A percentile compares a stretch with the other conserved stretches of the same genome.
phyloP scores from a whole-genome alignment of 2,329 filamentous ascomycete species.

The Colletotrichum sojae region DNA sequence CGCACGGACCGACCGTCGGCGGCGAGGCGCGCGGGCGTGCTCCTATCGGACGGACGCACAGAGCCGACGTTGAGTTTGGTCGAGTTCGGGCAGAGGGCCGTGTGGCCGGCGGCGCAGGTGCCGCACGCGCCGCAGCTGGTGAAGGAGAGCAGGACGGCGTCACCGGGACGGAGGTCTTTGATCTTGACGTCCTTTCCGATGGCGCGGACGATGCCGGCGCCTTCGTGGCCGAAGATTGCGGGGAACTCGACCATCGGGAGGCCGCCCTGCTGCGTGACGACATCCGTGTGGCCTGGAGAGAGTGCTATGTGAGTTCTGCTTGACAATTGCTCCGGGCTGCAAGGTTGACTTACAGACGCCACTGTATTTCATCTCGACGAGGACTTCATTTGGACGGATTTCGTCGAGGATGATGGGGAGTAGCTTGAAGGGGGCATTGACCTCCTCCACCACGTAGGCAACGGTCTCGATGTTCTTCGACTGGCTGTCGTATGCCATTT shows the following conservation, averaged over 20 bases:
- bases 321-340: not conserved
- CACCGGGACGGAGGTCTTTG: slow-evolving; percentile 91
- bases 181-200: slow-evolving; percentile 94
- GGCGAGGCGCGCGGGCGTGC: slow-evolving; percentile 91
- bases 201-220: slow-evolving; percentile 91
- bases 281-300: slow-evolving; percentile 77
- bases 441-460: slow-evolving; percentile 28
- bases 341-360: slow-evolving; percentile 75
- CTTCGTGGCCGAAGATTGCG: slow-evolving; percentile 90
- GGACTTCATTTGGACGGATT: slow-evolving; percentile 81
- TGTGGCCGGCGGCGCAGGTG: slow-evolving; percentile 99
- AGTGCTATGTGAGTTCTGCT: not conserved
- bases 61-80: slow-evolving; percentile 72
- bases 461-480: slow-evolving; percentile 17
- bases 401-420: slow-evolving; percentile 31
- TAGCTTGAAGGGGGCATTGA: slow-evolving; percentile 26
- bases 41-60: slow-evolving; percentile 79
- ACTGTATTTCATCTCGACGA: slow-evolving; percentile 91
- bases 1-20: slow-evolving; percentile 94
- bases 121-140: slow-evolving; percentile 97
- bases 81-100: slow-evolving; percentile 79
- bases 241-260: slow-evolving; percentile 69
- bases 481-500: not conserved
- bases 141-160: slow-evolving; percentile 91
- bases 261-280: slow-evolving; percentile 44